Percentiles rank a stretch among this genome's conserved stretches.
phyloP scores from a whole-genome alignment of 192 early-diverging fungal genomes.

The Rhizophagus prolifer region DNA sequence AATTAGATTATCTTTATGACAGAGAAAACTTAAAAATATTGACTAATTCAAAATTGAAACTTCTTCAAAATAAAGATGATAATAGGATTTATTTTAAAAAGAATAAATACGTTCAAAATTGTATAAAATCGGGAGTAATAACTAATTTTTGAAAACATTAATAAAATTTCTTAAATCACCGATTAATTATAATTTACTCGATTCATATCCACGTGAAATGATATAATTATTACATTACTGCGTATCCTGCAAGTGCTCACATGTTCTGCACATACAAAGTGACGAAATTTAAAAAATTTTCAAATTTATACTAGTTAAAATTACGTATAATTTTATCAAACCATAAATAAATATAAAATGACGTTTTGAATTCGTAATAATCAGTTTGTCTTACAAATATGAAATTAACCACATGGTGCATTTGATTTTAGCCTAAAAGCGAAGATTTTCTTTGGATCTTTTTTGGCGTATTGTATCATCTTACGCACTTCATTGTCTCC shows the following conservation, averaged over 20 bases:
- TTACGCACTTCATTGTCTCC: background rate
- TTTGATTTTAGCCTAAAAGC: background rate
- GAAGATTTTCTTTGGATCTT: background rate
- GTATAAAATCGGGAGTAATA: too few relatives aligned
- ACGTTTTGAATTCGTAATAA: background rate
- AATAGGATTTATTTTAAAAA: background rate
- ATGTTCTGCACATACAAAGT: too few relatives aligned
- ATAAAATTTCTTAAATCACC: background rate
- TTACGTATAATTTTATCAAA: background rate
- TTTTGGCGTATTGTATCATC: background rate
- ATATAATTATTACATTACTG: background rate
- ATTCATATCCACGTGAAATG: background rate
- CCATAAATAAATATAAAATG: background rate
- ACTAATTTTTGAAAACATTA: too few relatives aligned
- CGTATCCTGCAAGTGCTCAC: background rate
- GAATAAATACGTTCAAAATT: background rate
- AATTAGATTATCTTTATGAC: too few relatives aligned
- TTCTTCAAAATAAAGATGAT: too few relatives aligned
- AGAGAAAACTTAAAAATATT: too few relatives aligned
- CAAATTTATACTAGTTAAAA: background rate
- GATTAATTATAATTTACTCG: background rate
- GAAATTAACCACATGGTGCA: background rate
- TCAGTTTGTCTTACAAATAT: background rate
- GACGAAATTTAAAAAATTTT: background rate
- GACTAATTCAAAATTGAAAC: too few relatives aligned